These are phyloP conservation scores for Colletotrichum orbiculare DNA, from an alignment of 2,329 filamentous ascomycete genomes.

Conservation along the genomic window DNA sequence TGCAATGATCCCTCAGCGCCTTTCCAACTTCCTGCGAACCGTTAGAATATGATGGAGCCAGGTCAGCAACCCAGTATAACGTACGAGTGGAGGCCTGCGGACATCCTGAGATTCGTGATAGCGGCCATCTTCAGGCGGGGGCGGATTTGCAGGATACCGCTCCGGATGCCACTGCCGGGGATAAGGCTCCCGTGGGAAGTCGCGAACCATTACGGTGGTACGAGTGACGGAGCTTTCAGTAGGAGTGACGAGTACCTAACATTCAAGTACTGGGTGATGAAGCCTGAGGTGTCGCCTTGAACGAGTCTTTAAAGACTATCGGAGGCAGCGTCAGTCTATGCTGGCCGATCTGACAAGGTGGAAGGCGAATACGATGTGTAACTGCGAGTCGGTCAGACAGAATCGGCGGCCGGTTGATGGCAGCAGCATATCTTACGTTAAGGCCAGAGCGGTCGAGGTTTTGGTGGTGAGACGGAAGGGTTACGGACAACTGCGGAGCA, in stretches of 20 bases:
- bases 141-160: slow-evolving; percentile 40
- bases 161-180: slow-evolving; percentile 48
- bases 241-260: background rate
- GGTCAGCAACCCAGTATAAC: background rate
- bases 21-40: slow-evolving; percentile 59
- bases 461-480: slow-evolving; percentile 11
- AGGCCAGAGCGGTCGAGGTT: slow-evolving; percentile 1
- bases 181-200: slow-evolving; percentile 52
- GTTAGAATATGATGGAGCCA: background rate
- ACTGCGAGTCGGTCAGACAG: slow-evolving; percentile 31
- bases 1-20: slow-evolving; percentile 63
- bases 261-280: slow-evolving; percentile 4
- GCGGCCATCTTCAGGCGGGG: slow-evolving; percentile 32
- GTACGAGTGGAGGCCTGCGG: slow-evolving; percentile 36
- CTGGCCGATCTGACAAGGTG: slow-evolving; percentile 2
- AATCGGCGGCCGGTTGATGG: slow-evolving; percentile 8
- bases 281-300: slow-evolving; percentile 7
- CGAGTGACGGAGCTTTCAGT: slow-evolving; percentile 5
- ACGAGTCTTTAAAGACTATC: slow-evolving; percentile 7
- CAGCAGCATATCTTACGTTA: slow-evolving; percentile 12
- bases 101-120: slow-evolving; percentile 34
- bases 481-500: slow-evolving; percentile 3
- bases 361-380: slow-evolving; percentile 30
- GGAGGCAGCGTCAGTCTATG: slow-evolving; percentile 4
- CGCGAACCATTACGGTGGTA: slow-evolving; percentile 51